A percentile compares a stretch with the other conserved stretches of the same genome.
phyloP scores from a whole-genome alignment of 1,139 yeast genomes.

The Geotrichum klebahnii region DNA sequence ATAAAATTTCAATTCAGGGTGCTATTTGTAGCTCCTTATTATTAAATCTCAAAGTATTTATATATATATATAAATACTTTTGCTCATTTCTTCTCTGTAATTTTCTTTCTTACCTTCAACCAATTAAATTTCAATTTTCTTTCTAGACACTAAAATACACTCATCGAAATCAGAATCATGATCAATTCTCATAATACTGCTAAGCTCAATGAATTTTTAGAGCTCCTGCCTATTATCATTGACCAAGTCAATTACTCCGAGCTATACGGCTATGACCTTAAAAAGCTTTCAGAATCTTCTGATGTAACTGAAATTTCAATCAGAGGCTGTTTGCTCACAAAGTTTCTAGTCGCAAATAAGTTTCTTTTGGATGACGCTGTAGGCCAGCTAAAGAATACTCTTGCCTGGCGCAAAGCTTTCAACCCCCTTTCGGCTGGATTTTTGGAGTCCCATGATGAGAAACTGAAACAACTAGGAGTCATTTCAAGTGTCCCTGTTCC shows the following conservation, averaged over 20 bases:
- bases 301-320: slow-evolving; percentile 27
- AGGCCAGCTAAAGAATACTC: slow-evolving; percentile 52
- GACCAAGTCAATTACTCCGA: slow-evolving; percentile 62
- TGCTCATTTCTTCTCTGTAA: background rate
- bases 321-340: slow-evolving; percentile 56
- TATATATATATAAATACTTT: background rate
- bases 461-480: slow-evolving; percentile 60
- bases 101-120: background rate
- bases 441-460: slow-evolving; percentile 58
- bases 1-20: no score
- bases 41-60: no score
- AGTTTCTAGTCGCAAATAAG: slow-evolving; percentile 65
- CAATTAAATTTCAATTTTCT: background rate
- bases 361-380: slow-evolving; percentile 51
- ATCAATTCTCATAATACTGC: background rate
- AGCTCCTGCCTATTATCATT: slow-evolving; percentile 33
- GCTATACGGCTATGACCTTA: slow-evolving; percentile 67
- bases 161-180: no score
- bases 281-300: slow-evolving; percentile 24
- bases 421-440: slow-evolving; percentile 77
- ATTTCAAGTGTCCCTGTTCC: slow-evolving; percentile 44
- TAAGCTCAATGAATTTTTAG: slow-evolving; percentile 27
- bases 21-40: no score
- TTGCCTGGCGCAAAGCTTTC: slow-evolving; percentile 75
- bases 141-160: background rate